Conservation (phyloP, 305 asterid species). For the Stenogyne calaminthoides region DNA sequence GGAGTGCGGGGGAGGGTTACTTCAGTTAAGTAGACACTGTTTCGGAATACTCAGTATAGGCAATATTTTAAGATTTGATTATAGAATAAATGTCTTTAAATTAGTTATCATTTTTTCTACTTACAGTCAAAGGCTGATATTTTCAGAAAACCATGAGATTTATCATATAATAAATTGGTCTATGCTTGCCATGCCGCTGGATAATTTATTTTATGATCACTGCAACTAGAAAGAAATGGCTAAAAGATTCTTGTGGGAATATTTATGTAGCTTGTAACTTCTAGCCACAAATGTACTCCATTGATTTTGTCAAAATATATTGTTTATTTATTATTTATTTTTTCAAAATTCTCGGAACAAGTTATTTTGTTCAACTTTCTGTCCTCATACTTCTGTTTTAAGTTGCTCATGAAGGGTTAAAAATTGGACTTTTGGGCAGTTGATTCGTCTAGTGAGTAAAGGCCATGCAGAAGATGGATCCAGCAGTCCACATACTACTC, state of each 20-base stretch:
- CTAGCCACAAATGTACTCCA: slow-evolving; percentile 2
- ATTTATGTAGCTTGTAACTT: slow-evolving; percentile 11
- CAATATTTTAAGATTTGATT: neutral
- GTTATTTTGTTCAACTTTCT: slow-evolving; percentile 23
- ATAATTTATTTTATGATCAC: neutral
- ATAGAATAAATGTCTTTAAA: neutral
- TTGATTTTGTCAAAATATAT: slow-evolving; percentile 14
- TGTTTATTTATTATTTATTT: neutral
- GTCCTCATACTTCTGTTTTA: slow-evolving; percentile 25
- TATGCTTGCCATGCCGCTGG: slow-evolving; percentile 7
- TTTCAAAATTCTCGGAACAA: slow-evolving; percentile 11
- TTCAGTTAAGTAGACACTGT: slow-evolving; percentile 8
- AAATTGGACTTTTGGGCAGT: slow-evolving; percentile 54
- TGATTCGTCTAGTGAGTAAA: slow-evolving; percentile 80
- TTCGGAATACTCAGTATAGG: neutral
- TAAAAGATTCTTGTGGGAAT: slow-evolving; percentile 17
- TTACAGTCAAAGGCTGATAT: slow-evolving; percentile 5
- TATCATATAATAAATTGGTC: neutral
- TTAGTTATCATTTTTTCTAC: neutral
- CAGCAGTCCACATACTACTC: slow-evolving; percentile 58
- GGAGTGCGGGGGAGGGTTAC: slow-evolving; percentile 1
- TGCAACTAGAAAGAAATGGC: slow-evolving; percentile 19
- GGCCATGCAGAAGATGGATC: slow-evolving; percentile 56
- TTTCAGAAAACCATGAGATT: slow-evolving; percentile 14
- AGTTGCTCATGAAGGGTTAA: slow-evolving; percentile 29